phyloP scores from a whole-genome alignment of 495 filamentous ascomycete genomes.

The Tuber aestivum region DNA sequence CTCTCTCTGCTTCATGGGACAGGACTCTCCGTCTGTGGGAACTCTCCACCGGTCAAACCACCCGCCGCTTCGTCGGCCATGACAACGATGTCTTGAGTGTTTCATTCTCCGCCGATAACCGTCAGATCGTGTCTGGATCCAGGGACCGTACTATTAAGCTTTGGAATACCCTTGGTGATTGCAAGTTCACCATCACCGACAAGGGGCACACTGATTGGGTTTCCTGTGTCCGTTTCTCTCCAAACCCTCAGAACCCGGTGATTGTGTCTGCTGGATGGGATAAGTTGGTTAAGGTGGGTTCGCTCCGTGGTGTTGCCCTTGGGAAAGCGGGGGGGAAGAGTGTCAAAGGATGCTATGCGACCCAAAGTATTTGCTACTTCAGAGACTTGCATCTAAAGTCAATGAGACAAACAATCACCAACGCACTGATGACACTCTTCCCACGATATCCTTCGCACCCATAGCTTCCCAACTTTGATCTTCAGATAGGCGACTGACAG shows the following conservation, averaged over 20 bases:
- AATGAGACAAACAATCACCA: conserved; percentile 96
- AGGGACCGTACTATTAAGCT: conserved; percentile 99
- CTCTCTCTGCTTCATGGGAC: conserved; percentile 98
- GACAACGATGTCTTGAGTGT: conserved; percentile 99
- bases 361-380: conserved; percentile 99
- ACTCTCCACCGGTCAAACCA: conserved; percentile 91
- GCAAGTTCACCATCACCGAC: conserved; percentile 99
- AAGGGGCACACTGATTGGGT: conserved; percentile 99
- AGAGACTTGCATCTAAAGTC: conserved; percentile 65
- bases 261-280: conserved; percentile 99
- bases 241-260: conserved; percentile 99
- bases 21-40: conserved; percentile 99
- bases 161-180: conserved; percentile 99
- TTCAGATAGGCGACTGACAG: conserved; percentile 6
- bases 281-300: conserved; percentile 98
- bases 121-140: conserved; percentile 98
- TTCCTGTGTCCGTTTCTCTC: conserved; percentile 97
- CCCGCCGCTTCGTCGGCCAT: conserved; percentile 97
- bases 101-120: conserved; percentile 99
- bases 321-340: conserved; percentile 25
- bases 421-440: conserved; percentile 66
- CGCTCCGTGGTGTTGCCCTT: conserved; percentile 16
- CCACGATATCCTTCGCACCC: conserved; percentile 31
- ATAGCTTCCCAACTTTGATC: neutral
- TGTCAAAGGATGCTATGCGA: conserved; percentile 82